phyloP scores from a whole-genome alignment of 805 yeast genomes.

The Nadsonia fulvescens region DNA sequence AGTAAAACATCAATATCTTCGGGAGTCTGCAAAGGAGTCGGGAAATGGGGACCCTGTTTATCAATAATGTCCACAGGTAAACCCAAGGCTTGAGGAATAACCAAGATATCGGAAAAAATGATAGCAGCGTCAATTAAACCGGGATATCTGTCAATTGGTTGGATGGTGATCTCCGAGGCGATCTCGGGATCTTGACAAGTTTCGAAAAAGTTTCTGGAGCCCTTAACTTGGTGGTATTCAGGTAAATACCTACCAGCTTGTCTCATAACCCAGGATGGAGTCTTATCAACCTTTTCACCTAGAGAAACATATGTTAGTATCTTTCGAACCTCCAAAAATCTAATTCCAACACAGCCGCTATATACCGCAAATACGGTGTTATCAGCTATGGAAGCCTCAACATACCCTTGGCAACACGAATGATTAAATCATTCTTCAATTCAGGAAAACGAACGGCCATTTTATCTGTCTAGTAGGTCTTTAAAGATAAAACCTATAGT shows the following conservation, averaged over 20 bases:
- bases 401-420: conserved; percentile 72
- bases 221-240: conserved; percentile 77
- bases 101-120: conserved; percentile 86
- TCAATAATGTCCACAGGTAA: conserved; percentile 87
- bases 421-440: conserved; percentile 72
- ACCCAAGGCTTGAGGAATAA: conserved; percentile 97
- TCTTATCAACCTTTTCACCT: conserved; percentile 78
- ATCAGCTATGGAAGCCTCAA: not conserved
- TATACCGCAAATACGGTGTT: not conserved
- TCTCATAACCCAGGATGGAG: conserved; percentile 97
- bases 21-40: conserved; percentile 65
- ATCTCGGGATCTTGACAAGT: conserved; percentile 90
- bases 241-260: conserved; percentile 85
- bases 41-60: conserved; percentile 87
- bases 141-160: conserved; percentile 77
- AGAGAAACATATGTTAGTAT: too few relatives aligned
- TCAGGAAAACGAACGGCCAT: too few relatives aligned
- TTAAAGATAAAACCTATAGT: too few relatives aligned
- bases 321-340: not conserved
- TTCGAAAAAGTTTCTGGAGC: conserved; percentile 73
- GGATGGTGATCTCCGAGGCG: conserved; percentile 87
- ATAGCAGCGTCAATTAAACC: conserved; percentile 94
- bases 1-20: conserved; percentile 32
- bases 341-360: not conserved
- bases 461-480: too few relatives aligned